Percentiles rank a stretch among this genome's conserved stretches.
These are phyloP conservation scores for Suillus ampliporus DNA, from an alignment of 768 basidiomycete genomes.

Conservation along the genomic window DNA sequence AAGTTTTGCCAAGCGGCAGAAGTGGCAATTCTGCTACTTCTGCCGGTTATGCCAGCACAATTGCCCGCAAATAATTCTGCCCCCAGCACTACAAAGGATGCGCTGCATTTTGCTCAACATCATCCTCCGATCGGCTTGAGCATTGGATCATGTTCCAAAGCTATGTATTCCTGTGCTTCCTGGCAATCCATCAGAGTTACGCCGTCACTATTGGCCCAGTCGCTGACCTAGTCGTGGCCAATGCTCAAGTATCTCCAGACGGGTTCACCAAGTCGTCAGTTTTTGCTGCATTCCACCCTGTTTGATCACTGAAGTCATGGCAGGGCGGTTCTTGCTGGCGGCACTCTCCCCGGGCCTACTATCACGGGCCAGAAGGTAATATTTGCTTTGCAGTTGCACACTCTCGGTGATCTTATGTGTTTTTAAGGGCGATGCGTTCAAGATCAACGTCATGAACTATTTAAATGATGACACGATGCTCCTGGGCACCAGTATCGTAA, in stretches of 20 bases:
- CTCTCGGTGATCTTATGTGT: background rate
- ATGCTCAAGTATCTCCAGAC: background rate
- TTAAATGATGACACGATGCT: background rate
- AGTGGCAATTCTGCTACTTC: too few relatives aligned
- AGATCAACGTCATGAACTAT: background rate
- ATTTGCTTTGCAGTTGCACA: background rate
- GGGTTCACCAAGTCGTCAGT: background rate
- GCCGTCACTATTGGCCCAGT: background rate
- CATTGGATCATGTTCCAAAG: background rate
- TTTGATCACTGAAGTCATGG: background rate
- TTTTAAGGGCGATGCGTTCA: background rate
- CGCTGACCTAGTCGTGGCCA: background rate
- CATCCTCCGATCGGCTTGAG: background rate
- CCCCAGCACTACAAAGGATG: background rate
- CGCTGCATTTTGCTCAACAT: background rate
- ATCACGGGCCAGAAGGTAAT: background rate
- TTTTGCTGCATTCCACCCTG: background rate
- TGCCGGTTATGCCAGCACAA: too few relatives aligned
- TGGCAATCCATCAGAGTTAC: background rate
- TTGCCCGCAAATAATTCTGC: too few relatives aligned
- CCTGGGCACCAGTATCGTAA: background rate
- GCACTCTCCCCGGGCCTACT: background rate
- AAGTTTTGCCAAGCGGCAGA: too few relatives aligned
- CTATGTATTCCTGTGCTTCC: background rate
- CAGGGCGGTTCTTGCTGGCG: background rate